Percentiles rank a stretch among this genome's conserved stretches.
phyloP scores from a whole-genome alignment of 768 basidiomycete species.

The Chlorophyllum brunneum region DNA sequence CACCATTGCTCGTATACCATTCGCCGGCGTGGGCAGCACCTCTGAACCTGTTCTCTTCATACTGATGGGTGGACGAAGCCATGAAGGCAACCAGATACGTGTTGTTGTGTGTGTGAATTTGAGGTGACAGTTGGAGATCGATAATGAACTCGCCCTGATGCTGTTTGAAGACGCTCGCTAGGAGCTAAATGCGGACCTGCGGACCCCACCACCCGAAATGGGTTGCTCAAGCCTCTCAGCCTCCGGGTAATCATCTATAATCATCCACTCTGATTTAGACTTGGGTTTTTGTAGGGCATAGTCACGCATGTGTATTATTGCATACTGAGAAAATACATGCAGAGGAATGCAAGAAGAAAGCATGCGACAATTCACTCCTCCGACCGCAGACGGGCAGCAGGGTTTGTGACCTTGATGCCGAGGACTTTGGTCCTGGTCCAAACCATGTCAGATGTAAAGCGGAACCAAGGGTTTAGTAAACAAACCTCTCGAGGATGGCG shows the following conservation, averaged over 20 bases:
- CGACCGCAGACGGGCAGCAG: conserved; percentile 88
- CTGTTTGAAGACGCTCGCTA: too few relatives aligned
- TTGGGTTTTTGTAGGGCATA: conserved; percentile 5
- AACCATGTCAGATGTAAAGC: conserved; percentile 10
- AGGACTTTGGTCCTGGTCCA: conserved; percentile 70
- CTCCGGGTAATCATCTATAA: not conserved
- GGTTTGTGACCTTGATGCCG: conserved; percentile 92
- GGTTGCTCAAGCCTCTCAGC: conserved; percentile 5
- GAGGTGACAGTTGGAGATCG: conserved; percentile 8
- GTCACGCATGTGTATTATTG: conserved; percentile 44
- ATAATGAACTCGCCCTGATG: too few relatives aligned
- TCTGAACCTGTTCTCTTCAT: conserved; percentile 24
- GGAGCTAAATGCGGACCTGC: not conserved
- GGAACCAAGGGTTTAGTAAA: conserved; percentile 2
- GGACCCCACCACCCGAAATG: too few relatives aligned
- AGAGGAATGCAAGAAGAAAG: conserved; percentile 30
- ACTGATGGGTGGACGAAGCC: not conserved
- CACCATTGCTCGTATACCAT: conserved; percentile 83
- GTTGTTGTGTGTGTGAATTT: not conserved
- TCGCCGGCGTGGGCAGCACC: conserved; percentile 81
- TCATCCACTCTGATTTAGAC: not conserved
- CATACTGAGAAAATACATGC: conserved; percentile 54
- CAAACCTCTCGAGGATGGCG: conserved; percentile 81
- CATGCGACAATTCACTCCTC: conserved; percentile 68
- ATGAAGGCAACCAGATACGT: not conserved